phyloP scores from a whole-genome alignment of 1,139 yeast species.

The Saccharomycopsis hybrid region DNA sequence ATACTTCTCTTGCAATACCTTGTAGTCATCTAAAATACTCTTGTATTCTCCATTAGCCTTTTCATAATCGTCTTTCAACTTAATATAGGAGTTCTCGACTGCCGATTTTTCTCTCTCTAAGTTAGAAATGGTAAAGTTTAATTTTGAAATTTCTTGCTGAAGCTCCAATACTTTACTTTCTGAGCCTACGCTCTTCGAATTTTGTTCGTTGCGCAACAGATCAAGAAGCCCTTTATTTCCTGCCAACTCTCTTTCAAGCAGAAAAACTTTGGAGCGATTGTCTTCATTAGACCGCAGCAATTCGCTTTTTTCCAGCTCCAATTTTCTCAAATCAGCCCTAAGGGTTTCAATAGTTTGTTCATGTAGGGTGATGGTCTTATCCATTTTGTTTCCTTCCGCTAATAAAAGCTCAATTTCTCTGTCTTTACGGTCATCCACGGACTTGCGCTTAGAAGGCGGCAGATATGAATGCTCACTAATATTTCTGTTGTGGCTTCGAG shows the following conservation, averaged over 20 bases:
- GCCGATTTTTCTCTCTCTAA: slow-evolving; percentile 17
- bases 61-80: slow-evolving; percentile 11
- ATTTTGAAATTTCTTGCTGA: slow-evolving; percentile 12
- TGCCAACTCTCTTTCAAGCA: slow-evolving; percentile 10
- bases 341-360: slow-evolving; percentile 26
- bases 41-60: slow-evolving; percentile 15
- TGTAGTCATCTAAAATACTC: slow-evolving; percentile 18
- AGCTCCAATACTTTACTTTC: not conserved
- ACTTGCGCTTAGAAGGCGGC: not conserved
- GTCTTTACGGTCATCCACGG: slow-evolving; percentile 27
- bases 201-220: not conserved
- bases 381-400: slow-evolving; percentile 38
- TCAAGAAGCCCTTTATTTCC: not conserved
- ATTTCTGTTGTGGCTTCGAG: not conserved
- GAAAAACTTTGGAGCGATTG: slow-evolving; percentile 8
- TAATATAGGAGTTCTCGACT: slow-evolving; percentile 12
- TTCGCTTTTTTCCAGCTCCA: slow-evolving; percentile 5
- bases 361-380: slow-evolving; percentile 32
- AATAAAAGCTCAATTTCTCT: slow-evolving; percentile 33
- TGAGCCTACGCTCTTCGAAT: not conserved
- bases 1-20: slow-evolving; percentile 18
- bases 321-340: slow-evolving; percentile 20
- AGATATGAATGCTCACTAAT: not conserved
- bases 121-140: slow-evolving; percentile 16
- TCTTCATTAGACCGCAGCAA: slow-evolving; percentile 4